Percentiles rank a stretch among this genome's conserved stretches.
Conservation (phyloP, 768 basidiomycete species). For the Termitomyces eurrhizus region DNA sequence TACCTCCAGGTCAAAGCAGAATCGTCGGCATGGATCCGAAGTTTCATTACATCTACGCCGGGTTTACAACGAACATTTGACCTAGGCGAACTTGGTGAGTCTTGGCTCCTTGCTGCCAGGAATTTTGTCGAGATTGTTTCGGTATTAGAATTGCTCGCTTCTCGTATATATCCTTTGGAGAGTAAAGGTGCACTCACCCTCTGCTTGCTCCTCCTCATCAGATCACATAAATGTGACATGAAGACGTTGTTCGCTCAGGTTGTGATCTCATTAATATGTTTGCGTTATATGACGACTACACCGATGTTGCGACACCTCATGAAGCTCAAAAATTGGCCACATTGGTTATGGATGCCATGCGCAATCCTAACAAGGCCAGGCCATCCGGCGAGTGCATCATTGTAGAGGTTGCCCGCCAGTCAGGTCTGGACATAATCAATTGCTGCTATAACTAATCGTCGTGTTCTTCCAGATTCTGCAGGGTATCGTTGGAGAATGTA, state of each 20-base stretch:
- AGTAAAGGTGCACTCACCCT: constrained; percentile 24
- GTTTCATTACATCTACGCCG: constrained; percentile 30
- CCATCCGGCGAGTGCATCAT: neutral
- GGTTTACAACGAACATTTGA: constrained; percentile 37
- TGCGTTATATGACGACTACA: neutral
- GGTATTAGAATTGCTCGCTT: constrained; percentile 31
- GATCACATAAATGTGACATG: neutral
- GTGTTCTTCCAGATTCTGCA: neutral
- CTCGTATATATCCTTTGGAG: constrained; percentile 31
- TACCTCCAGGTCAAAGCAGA: constrained; percentile 22
- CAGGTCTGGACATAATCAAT: neutral
- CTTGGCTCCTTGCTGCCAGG: neutral
- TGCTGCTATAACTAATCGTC: neutral
- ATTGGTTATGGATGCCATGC: neutral
- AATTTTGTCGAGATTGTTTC: neutral
- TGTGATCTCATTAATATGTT: neutral
- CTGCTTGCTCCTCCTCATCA: neutral
- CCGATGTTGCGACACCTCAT: neutral
- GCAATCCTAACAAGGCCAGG: neutral
- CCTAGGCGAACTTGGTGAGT: constrained; percentile 28
- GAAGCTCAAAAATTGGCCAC: neutral
- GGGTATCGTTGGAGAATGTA: neutral
- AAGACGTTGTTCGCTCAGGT: neutral
- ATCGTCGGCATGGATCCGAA: constrained; percentile 21
- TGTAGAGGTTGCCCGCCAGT: neutral